Evolutionary conservation across 2,329 filamentous ascomycete genomes (phyloP).

Genomic region (Metarhizium guizhouense): DNA sequence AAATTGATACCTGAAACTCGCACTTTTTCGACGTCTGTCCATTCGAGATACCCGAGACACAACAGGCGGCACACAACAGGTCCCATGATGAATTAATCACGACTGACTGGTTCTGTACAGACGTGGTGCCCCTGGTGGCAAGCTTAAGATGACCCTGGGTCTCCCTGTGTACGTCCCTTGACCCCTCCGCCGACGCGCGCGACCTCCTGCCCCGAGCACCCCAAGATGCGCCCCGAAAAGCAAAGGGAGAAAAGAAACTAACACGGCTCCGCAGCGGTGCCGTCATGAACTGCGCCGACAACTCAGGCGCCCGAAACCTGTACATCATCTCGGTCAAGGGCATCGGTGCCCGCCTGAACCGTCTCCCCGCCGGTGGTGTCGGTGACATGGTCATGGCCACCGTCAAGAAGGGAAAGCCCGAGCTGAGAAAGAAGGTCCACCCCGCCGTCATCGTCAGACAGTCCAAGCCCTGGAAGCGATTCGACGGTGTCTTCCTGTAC

Average conservation of each 20-base stretch:
- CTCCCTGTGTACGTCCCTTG: constrained; percentile 80
- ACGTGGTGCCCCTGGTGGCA: constrained; percentile 95
- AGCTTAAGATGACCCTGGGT: constrained; percentile 99
- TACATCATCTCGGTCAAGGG: constrained; percentile 99
- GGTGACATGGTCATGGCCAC: constrained; percentile 99
- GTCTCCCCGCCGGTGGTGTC: constrained; percentile 92
- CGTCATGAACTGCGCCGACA: constrained; percentile 99
- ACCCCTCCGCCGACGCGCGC: neutral
- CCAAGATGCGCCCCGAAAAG: neutral
- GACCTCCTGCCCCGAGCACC: constrained; percentile 3
- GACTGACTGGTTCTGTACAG: constrained; percentile 25
- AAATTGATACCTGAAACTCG: neutral
- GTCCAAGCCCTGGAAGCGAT: constrained; percentile 98
- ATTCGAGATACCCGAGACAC: neutral
- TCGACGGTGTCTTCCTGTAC: constrained; percentile 98
- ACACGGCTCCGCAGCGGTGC: constrained; percentile 60
- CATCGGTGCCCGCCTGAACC: constrained; percentile 94
- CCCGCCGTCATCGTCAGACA: constrained; percentile 97
- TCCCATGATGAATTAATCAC: neutral
- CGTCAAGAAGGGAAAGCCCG: constrained; percentile 99
- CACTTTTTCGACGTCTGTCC: constrained; percentile 4
- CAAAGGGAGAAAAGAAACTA: constrained; percentile 6
- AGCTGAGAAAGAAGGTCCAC: constrained; percentile 99
- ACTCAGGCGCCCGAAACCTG: constrained; percentile 96
- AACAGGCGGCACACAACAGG: neutral